Percentiles rank a stretch among this genome's conserved stretches.
phyloP scores from a whole-genome alignment of 352 stramenopile species.

The Blastocystis sp. region DNA sequence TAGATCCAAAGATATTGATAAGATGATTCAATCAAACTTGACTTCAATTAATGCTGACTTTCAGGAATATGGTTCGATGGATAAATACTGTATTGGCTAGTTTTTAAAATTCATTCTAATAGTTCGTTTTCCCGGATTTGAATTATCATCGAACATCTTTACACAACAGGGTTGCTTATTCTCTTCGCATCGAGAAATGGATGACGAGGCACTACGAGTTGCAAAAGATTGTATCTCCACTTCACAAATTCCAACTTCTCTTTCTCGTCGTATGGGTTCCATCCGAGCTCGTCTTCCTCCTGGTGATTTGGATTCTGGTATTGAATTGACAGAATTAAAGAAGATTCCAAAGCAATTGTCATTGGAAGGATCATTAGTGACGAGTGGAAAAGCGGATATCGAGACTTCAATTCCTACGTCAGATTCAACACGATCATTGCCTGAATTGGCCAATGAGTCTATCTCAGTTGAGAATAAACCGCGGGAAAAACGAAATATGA shows the following conservation, averaged over 20 bases:
- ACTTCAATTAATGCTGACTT: not conserved
- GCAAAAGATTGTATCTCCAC: not conserved
- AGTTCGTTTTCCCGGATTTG: conserved; percentile 9
- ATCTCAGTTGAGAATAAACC: not conserved
- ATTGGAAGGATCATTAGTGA: too few species aligned
- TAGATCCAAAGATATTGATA: not conserved
- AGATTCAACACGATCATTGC: too few species aligned
- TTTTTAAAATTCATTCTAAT: not conserved
- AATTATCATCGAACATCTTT: not conserved
- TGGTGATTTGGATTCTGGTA: not conserved
- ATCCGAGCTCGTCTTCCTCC: not conserved
- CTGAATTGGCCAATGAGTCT: too few species aligned
- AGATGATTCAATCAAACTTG: not conserved
- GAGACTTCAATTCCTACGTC: too few species aligned
- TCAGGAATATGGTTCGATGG: not conserved
- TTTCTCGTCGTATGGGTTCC: not conserved
- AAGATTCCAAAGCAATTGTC: too few species aligned
- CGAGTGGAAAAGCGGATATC: too few species aligned
- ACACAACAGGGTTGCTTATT: not conserved
- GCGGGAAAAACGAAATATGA: not conserved
- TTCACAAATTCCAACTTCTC: not conserved
- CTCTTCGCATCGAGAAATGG: not conserved
- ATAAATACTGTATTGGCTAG: not conserved
- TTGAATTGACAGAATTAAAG: not conserved
- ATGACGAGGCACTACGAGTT: not conserved